These are phyloP conservation scores for Gossypium anomalum DNA, from an alignment of 345 rosid species.

Conservation along the genomic window DNA sequence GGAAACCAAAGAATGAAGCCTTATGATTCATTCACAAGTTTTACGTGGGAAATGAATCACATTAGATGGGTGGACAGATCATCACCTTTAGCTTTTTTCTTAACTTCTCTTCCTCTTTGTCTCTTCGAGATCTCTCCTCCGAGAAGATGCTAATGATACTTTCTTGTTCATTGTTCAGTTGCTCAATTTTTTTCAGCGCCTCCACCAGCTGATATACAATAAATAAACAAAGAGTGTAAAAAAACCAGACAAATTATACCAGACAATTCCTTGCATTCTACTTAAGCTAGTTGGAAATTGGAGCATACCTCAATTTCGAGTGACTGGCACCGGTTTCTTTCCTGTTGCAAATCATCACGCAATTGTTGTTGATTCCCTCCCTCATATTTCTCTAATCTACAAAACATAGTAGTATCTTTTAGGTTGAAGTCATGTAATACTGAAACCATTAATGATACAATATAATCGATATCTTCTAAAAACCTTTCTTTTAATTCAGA, in stretches of 20 bases:
- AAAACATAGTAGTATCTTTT: background rate
- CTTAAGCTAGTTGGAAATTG: background rate
- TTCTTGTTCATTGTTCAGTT: conserved; percentile 66
- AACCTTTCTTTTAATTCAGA: conserved; percentile 55
- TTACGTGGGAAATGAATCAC: too few relatives aligned
- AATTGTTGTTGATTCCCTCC: conserved; percentile 20
- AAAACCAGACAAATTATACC: too few relatives aligned
- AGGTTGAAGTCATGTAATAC: background rate
- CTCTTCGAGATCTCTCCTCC: conserved; percentile 74
- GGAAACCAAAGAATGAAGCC: too few relatives aligned
- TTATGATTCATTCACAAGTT: too few relatives aligned
- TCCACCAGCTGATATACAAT: conserved; percentile 39
- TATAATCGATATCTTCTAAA: background rate
- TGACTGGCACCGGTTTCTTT: conserved; percentile 41
- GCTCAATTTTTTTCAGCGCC: conserved; percentile 46
- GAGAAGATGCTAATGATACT: conserved; percentile 57
- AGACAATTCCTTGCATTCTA: background rate
- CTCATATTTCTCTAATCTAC: conserved; percentile 39
- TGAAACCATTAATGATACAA: background rate
- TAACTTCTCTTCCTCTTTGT: conserved; percentile 61
- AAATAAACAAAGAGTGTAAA: conserved; percentile 1
- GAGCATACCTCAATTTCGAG: conserved; percentile 55
- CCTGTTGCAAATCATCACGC: conserved; percentile 34
- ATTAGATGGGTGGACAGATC: background rate
- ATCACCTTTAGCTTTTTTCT: conserved; percentile 66